These are phyloP conservation scores for Prunus yedoensis DNA, from an alignment of 331 rosid species.

Conservation along the genomic window DNA sequence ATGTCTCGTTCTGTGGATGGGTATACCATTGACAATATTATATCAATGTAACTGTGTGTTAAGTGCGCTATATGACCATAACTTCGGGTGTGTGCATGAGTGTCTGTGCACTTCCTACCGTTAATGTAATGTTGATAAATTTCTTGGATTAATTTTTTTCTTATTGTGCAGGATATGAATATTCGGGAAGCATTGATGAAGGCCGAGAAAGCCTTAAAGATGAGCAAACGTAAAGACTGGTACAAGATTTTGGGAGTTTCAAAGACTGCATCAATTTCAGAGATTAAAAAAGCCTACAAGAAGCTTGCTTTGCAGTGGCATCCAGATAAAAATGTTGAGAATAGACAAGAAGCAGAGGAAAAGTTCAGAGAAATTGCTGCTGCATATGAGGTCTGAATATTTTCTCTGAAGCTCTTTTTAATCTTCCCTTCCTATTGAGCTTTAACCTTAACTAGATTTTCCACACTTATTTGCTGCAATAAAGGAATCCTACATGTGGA, in stretches of 20 bases:
- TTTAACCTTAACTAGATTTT: not conserved
- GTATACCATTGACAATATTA: too few species aligned
- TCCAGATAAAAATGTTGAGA: constrained; percentile 93
- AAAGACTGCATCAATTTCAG: constrained; percentile 70
- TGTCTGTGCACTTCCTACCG: too few species aligned
- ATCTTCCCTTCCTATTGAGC: constrained; percentile 3
- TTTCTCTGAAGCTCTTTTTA: constrained; percentile 1
- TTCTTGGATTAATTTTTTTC: constrained; percentile 19
- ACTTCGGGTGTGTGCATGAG: too few species aligned
- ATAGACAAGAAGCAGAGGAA: constrained; percentile 92
- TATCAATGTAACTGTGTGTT: too few species aligned
- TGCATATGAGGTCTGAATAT: constrained; percentile 77
- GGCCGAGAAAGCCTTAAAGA: constrained; percentile 94
- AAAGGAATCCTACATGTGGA: constrained; percentile 11
- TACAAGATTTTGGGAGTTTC: constrained; percentile 93
- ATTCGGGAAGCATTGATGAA: constrained; percentile 79
- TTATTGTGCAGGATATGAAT: constrained; percentile 72
- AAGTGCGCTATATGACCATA: too few species aligned
- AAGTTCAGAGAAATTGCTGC: constrained; percentile 92
- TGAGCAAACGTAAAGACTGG: constrained; percentile 97
- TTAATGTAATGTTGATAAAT: not conserved
- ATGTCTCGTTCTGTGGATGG: too few species aligned
- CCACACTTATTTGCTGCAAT: not conserved
- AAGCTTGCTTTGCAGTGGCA: constrained; percentile 99
- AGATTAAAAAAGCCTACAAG: constrained; percentile 95